Evolutionary conservation across 345 rosid genomes (phyloP), one percentile per base, ranked within the genome.

Genomic region (Diplotaxis tenuifolia): DNA sequence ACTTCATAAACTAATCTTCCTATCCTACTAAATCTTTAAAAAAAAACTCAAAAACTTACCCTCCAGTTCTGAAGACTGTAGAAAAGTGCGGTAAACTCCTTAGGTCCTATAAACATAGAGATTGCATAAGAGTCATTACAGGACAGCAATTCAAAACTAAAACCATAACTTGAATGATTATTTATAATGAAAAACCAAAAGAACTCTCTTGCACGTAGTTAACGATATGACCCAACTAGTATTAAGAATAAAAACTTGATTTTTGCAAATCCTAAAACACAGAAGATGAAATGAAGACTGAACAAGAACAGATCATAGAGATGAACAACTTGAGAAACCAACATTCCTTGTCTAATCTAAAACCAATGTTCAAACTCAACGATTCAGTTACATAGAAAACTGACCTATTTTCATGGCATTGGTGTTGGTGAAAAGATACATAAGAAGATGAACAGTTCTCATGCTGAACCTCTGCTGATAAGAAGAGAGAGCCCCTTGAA

Each of bases 401-500:
- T 87, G 20, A 91, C 98, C 98, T 55, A 94, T 89, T 77, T 82
- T 88, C 68, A 88, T 84, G 52, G 72, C 68, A 79, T 91, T 95
- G 80, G 80, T 78, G 66, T 87, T 85, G 34, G 97, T 91, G 84
- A 89, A 95, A 16, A 79, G 82, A n/a, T n/a, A n/a, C n/a, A n/a
- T n/a, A n/a, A n/a, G n/a, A n/a, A n/a, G n/a, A n/a, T n/a, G n/a
- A n/a, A n/a, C n/a, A n/a, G n/a, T n/a, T n/a, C n/a, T n/a, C n/a
- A n/a, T n/a, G n/a, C n/a, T n/a, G n/a, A n/a, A 79, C 68, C 83
- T 85, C 84, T 95, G 96, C 29, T 78, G 82, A 38, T 91, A 91
- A 11, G 88, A 72, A 23, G 99, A 88, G 6, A 95, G 82, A 28
- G 96, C 99, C 57, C 86, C 83, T 78, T 95, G 96, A 62, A 91